Conservation (phyloP, 352 stramenopile species). For the Phytopythium chamaehyphon region DNA sequence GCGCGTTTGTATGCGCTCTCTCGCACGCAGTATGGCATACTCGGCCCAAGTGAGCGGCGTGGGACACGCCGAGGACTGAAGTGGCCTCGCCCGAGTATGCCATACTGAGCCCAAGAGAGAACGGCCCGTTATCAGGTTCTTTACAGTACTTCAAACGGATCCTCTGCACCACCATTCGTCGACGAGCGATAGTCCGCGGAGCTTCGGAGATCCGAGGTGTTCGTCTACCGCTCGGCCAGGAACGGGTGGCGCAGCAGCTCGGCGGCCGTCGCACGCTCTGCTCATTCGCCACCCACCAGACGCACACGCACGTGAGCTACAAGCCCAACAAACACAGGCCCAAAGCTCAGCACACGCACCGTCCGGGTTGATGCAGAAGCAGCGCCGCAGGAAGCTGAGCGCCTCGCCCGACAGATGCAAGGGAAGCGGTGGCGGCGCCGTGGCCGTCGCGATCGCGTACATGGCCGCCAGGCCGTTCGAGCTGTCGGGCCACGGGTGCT, state of each 20-base stretch:
- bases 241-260: slow-evolving; percentile 60
- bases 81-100: no score
- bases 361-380: slow-evolving; percentile 72
- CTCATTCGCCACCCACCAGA: neutral
- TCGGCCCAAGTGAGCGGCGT: no score
- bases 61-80: no score
- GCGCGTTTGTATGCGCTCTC: neutral
- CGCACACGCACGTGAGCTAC: neutral
- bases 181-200: no score
- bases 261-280: slow-evolving; percentile 62
- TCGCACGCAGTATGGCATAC: no score
- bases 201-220: no score
- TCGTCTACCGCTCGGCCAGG: slow-evolving; percentile 23
- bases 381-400: slow-evolving; percentile 51
- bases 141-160: no score
- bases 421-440: slow-evolving; percentile 45
- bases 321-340: slow-evolving; percentile 4
- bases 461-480: slow-evolving; percentile 62
- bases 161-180: no score
- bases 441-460: slow-evolving; percentile 65
- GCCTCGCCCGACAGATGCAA: slow-evolving; percentile 41
- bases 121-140: no score
- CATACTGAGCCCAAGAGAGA: no score
- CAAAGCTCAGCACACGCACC: slow-evolving; percentile 19
- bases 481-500: slow-evolving; percentile 58